phyloP scores from a whole-genome alignment of 208 protist species.

The Porcisia hertigi region DNA sequence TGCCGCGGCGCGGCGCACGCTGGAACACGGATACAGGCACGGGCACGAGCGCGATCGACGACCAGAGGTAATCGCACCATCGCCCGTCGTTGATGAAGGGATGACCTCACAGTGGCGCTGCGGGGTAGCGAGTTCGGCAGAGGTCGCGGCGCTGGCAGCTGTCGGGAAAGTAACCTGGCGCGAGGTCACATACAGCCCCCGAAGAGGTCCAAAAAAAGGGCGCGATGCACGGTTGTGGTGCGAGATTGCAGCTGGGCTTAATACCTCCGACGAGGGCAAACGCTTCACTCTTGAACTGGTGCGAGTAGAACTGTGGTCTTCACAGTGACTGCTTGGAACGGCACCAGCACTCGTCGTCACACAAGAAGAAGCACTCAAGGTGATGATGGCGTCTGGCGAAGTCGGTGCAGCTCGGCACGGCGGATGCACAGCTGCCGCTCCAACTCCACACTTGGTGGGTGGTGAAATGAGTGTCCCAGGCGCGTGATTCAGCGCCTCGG shows the following conservation, averaged over 20 bases:
- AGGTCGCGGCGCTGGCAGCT: not conserved
- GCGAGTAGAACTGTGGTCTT: not conserved
- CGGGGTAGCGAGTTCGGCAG: not conserved
- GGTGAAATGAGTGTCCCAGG: not conserved
- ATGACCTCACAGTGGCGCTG: not conserved
- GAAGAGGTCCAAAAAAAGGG: not conserved
- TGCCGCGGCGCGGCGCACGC: not conserved
- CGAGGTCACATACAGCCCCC: not conserved
- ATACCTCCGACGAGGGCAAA: not conserved
- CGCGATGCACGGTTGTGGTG: not conserved
- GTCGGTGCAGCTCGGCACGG: not conserved
- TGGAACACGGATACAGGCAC: slow-evolving; percentile 8
- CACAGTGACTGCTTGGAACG: not conserved
- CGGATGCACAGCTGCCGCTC: not conserved
- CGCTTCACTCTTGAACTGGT: not conserved
- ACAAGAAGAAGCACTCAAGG: not conserved
- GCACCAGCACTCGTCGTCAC: not conserved
- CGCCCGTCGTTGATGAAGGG: not conserved
- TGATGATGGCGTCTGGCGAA: not conserved
- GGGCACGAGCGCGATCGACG: slow-evolving; percentile 2
- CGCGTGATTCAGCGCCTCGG: not conserved
- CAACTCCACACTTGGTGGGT: no score
- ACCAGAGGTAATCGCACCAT: not conserved
- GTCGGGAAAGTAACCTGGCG: not conserved
- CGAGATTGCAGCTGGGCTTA: not conserved